Evolutionary conservation across 106 monocot genomes (phyloP).

Genomic region (Acorus calamus): DNA sequence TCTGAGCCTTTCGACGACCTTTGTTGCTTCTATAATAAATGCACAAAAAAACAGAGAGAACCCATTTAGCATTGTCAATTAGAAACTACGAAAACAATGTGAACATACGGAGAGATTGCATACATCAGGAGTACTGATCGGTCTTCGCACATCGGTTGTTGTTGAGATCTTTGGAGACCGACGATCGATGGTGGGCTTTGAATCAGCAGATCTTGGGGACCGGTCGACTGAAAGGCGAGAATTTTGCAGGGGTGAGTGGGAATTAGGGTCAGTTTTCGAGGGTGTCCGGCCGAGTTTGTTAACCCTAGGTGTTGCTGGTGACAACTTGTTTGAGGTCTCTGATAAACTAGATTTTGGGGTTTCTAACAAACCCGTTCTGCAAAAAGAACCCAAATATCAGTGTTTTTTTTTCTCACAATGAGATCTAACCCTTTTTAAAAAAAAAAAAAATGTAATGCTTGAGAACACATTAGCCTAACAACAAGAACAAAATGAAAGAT

Average conservation of each 20-base stretch:
- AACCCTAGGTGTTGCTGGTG: conserved; percentile 29
- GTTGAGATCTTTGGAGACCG: conserved; percentile 9
- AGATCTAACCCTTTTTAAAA: no score
- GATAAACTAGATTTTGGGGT: conserved; percentile 7
- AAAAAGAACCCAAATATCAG: neutral
- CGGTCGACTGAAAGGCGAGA: conserved; percentile 35
- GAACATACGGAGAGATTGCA: neutral
- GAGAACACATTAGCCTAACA: no score
- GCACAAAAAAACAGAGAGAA: neutral
- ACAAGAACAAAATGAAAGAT: no score
- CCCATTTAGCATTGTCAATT: no score
- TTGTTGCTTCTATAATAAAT: conserved; percentile 17
- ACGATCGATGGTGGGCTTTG: conserved; percentile 35
- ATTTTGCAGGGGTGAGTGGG: conserved; percentile 30
- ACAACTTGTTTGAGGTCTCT: conserved; percentile 34
- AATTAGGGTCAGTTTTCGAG: conserved; percentile 25
- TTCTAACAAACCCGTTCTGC: conserved; percentile 37
- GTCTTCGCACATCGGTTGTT: no score
- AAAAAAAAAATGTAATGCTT: no score
- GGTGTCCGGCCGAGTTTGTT: conserved; percentile 31
- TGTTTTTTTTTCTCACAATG: no score
- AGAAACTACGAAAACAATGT: no score
- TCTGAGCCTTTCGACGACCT: conserved; percentile 19
- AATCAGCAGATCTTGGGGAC: conserved; percentile 44
- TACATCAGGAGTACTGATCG: conserved; percentile 53